phyloP scores from a whole-genome alignment of 306 rosid species.

The Benincasa hispida region DNA sequence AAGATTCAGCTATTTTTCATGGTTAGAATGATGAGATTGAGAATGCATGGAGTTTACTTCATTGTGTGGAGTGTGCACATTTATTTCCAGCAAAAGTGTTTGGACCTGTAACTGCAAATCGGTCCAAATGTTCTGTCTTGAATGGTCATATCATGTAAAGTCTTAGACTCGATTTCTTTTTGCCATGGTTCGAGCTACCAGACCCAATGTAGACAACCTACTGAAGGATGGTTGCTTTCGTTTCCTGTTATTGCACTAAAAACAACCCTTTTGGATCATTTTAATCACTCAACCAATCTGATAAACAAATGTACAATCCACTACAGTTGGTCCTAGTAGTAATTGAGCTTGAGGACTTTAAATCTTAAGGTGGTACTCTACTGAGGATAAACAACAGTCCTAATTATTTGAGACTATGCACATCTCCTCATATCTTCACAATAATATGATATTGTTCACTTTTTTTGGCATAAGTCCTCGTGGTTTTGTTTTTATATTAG shows the following conservation, averaged over 20 bases:
- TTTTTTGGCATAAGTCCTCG: too few relatives aligned
- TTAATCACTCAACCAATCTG: background rate
- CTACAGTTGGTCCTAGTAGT: too few relatives aligned
- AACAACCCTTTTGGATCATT: background rate
- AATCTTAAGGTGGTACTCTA: too few relatives aligned
- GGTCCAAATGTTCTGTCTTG: background rate
- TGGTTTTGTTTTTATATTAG: too few relatives aligned
- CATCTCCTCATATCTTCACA: background rate
- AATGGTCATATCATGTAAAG: background rate
- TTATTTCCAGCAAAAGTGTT: background rate
- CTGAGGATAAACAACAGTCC: too few relatives aligned
- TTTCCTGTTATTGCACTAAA: background rate
- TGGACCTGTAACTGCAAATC: background rate
- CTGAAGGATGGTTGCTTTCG: background rate
- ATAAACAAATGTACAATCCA: background rate
- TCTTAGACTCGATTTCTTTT: background rate
- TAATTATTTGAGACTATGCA: background rate
- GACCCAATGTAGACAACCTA: background rate
- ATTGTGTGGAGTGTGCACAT: background rate
- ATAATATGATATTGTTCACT: background rate
- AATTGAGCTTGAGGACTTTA: too few relatives aligned
- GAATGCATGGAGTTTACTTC: background rate
- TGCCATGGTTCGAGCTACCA: background rate
- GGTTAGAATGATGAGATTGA: background rate
- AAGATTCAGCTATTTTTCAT: background rate